Evolutionary conservation across 2,329 filamentous ascomycete genomes (phyloP).

Genomic region (Pyrenochaeta sp.): DNA sequence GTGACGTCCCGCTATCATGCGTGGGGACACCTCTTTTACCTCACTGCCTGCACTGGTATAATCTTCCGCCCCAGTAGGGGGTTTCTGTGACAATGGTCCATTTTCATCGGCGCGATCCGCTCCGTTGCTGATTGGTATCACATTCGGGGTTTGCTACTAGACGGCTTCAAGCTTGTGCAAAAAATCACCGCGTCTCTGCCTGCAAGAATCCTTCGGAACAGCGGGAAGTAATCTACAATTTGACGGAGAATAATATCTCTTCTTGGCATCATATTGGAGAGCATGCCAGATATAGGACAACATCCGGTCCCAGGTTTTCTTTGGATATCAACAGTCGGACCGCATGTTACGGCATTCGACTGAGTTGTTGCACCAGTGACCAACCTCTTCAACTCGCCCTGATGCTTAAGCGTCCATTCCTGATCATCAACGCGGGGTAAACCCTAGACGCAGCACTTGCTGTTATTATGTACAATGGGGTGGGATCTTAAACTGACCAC

Average conservation of each 20-base stretch:
- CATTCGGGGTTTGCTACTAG: conserved; percentile 4
- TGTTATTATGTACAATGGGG: background rate
- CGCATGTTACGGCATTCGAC: background rate
- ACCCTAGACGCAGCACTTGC: background rate
- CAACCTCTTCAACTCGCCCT: background rate
- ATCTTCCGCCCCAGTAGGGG: conserved; percentile 15
- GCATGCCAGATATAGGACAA: background rate
- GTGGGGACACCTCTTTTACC: conserved; percentile 12
- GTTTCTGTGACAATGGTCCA: conserved; percentile 19
- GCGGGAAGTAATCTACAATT: conserved; percentile 6
- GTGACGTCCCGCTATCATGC: conserved; percentile 30
- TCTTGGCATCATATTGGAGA: background rate
- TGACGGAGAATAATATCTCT: background rate
- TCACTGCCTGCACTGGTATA: conserved; percentile 8
- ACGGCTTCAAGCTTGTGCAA: background rate
- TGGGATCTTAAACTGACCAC: background rate
- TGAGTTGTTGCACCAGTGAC: background rate
- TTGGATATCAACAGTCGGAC: background rate
- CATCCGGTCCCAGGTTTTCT: background rate
- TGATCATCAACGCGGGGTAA: background rate
- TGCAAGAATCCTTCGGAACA: conserved; percentile 27
- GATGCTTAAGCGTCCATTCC: background rate
- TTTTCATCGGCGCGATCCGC: conserved; percentile 19
- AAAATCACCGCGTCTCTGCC: conserved; percentile 33
- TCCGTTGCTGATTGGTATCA: conserved; percentile 16